Evolutionary conservation across 768 basidiomycete species (phyloP), one percentile per base, ranked within the genome.

Genomic region (Brasilioporus rufonigricans): DNA sequence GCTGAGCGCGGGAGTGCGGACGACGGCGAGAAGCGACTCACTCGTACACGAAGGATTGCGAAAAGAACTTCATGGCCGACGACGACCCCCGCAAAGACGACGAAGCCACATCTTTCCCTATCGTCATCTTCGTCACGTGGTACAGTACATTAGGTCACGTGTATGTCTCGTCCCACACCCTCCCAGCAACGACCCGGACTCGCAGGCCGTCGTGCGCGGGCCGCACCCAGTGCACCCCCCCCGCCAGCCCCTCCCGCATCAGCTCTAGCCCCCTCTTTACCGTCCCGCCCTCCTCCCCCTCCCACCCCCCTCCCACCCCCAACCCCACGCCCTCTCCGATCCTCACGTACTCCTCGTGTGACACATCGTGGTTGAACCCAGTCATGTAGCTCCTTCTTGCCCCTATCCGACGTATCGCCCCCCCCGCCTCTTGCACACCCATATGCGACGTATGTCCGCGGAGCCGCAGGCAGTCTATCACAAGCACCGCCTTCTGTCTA

Each of bases 121-220:
- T 44, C 35, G 31, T 46, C 27, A 39, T 2, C 23, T 3, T 2
- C 0, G 44, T 63, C 58, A 57, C 54, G 61, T 63, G 47, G 10
- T 58, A 44, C 10, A 40, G 6, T 14, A 35, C 51, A n/a, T 32
- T 36, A 5, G 0, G 26, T 67, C 66, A 65, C 53, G 43, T 52
- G 56, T 85, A 86, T 13, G 70, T 83, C 47, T 80, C 78, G 53
- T 88, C 87, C 43, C 62, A 55, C n/a, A 82, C 77, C 24, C 53
- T 74, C 70, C 18, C 58, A 56, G 48, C 70, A n/a, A n/a, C 65
- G 55, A 89, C 66, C 41, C 76, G 67, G 9, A 91, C 74, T 24
- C 81, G 75, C 58, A 93, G 69, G 1, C 91, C 91, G 61, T 93
- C 91, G 67, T 84, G 84, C 23, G 85, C 84, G 12, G 91, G 91